Conservation (phyloP, 2,329 filamentous ascomycete species). For the Fusarium coffeatum region DNA sequence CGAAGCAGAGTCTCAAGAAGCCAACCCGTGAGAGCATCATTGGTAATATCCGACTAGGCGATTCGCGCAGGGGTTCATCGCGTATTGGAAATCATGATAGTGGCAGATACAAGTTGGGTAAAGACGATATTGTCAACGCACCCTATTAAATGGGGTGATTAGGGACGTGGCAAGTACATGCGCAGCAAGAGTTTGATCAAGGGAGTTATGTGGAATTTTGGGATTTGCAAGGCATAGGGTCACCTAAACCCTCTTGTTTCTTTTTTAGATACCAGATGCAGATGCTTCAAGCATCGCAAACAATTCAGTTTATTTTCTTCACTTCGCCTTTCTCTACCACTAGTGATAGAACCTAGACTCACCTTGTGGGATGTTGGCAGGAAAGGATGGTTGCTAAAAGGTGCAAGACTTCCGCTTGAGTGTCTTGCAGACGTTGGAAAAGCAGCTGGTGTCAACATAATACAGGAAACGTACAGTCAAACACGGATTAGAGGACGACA, state of each 20-base stretch:
- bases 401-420: neutral
- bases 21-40: slow-evolving; percentile 95
- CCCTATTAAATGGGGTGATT: slow-evolving; percentile 60
- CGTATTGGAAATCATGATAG: slow-evolving; percentile 65
- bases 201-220: slow-evolving; percentile 43
- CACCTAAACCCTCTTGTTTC: slow-evolving; percentile 26
- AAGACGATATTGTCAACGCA: slow-evolving; percentile 85
- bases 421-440: neutral
- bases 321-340: too few species aligned
- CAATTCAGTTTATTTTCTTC: slow-evolving; percentile 22
- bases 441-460: neutral
- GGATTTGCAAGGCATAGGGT: slow-evolving; percentile 29
- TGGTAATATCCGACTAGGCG: slow-evolving; percentile 62
- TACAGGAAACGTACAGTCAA: neutral
- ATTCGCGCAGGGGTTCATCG: slow-evolving; percentile 62
- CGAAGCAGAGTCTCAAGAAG: slow-evolving; percentile 83
- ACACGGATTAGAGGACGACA: neutral
- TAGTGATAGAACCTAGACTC: neutral
- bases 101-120: slow-evolving; percentile 77
- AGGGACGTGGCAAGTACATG: neutral
- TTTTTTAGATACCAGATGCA: slow-evolving; percentile 46
- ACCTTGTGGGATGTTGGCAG: too few species aligned
- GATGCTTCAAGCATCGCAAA: slow-evolving; percentile 30
- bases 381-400: neutral
- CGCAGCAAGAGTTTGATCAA: slow-evolving; percentile 20